Conservation (phyloP, 2,329 filamentous ascomycete species). For the Beauveria medogensis region DNA sequence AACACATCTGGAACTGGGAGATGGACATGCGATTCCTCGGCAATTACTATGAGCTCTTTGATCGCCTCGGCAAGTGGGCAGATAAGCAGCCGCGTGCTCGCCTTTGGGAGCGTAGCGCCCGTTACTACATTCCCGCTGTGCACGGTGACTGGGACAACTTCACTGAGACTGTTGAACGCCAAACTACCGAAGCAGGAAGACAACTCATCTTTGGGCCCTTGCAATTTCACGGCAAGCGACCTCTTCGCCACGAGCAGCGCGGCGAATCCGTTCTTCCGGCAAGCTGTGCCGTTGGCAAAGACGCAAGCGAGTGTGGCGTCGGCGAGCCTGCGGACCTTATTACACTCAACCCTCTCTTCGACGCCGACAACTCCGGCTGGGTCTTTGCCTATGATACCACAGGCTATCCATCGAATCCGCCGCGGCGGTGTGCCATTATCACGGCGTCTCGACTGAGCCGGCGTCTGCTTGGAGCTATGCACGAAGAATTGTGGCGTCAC, state of each 20-base stretch:
- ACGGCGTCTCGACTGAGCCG: slow-evolving; percentile 62
- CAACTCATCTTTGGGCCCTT: slow-evolving; percentile 64
- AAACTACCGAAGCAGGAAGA: slow-evolving; percentile 44
- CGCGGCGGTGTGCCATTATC: slow-evolving; percentile 63
- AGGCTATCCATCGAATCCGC: slow-evolving; percentile 57
- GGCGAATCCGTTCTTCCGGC: slow-evolving; percentile 46
- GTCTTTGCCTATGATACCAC: slow-evolving; percentile 63
- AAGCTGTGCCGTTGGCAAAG: slow-evolving; percentile 45
- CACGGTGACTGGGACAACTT: slow-evolving; percentile 70
- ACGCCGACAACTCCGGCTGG: slow-evolving; percentile 64
- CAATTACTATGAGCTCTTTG: slow-evolving; percentile 65
- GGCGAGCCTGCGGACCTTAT: slow-evolving; percentile 69
- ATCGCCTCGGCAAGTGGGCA: slow-evolving; percentile 59
- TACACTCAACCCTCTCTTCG: slow-evolving; percentile 69
- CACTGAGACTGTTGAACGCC: slow-evolving; percentile 52
- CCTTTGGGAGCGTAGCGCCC: slow-evolving; percentile 70
- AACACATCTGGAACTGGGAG: slow-evolving; percentile 64
- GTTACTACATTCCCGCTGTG: slow-evolving; percentile 66
- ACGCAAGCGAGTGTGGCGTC: slow-evolving; percentile 51
- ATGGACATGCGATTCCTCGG: slow-evolving; percentile 60
- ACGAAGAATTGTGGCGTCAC: slow-evolving; percentile 60
- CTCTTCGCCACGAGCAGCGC: slow-evolving; percentile 43
- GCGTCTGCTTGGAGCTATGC: slow-evolving; percentile 62
- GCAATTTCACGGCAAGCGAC: slow-evolving; percentile 38
- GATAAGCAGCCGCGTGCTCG: slow-evolving; percentile 58